phyloP scores from a whole-genome alignment of 1,284 basidiomycete genomes.

The Termitomyces sp. region DNA sequence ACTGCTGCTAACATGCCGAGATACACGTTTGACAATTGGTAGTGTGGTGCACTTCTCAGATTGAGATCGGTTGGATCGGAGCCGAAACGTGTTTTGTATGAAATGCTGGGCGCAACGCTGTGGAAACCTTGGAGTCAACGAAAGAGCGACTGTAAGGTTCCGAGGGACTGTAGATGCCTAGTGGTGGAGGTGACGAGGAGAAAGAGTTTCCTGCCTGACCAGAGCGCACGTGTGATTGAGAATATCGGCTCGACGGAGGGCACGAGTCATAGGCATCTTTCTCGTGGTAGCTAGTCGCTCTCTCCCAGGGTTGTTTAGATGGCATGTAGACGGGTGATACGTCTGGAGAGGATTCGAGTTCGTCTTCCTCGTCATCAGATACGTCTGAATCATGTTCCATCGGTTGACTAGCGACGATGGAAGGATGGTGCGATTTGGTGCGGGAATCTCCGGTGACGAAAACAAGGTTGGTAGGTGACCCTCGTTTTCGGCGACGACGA shows the following conservation, averaged over 20 bases:
- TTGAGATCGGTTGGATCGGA: background rate
- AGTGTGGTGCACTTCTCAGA: background rate
- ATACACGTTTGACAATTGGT: background rate
- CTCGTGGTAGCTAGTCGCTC: background rate
- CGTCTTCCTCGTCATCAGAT: conserved; percentile 17
- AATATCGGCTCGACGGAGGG: conserved; percentile 7
- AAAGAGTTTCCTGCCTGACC: conserved; percentile 4
- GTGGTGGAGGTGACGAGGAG: conserved; percentile 14
- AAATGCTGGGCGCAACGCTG: conserved; percentile 29
- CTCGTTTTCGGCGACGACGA: conserved; percentile 22
- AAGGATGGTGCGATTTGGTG: conserved; percentile 10
- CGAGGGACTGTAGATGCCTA: conserved; percentile 23
- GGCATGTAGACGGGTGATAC: conserved; percentile 3
- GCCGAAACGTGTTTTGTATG: conserved; percentile 8
- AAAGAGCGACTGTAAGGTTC: conserved; percentile 25
- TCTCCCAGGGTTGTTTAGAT: background rate
- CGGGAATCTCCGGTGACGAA: conserved; percentile 11
- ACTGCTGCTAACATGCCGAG: background rate
- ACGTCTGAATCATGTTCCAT: conserved; percentile 23
- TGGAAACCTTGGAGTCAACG: conserved; percentile 27
- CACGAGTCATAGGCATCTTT: background rate
- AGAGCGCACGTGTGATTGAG: conserved; percentile 15
- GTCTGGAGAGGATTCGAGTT: conserved; percentile 15
- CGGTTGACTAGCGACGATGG: conserved; percentile 22
- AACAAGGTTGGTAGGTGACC: conserved; percentile 10